Evolutionary conservation across 2,329 filamentous ascomycete species (phyloP).

Genomic region (Fusarium sp.): DNA sequence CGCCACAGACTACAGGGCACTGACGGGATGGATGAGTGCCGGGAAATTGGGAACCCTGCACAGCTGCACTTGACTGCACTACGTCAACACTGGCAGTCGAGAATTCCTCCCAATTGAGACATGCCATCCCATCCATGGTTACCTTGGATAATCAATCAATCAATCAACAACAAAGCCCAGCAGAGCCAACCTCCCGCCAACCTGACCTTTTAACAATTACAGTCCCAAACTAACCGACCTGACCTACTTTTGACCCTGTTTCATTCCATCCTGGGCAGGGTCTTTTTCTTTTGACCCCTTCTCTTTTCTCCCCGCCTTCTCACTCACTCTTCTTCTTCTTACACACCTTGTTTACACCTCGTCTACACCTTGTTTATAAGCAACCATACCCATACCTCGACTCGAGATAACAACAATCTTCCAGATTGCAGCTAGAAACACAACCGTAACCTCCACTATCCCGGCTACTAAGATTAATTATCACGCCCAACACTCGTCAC

Average conservation of each 20-base stretch:
- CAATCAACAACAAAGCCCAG: constrained; percentile 42
- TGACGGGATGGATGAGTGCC: no score
- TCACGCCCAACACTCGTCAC: not conserved
- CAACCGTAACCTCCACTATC: constrained; percentile 8
- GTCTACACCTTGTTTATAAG: not conserved
- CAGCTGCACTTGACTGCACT: constrained; percentile 6
- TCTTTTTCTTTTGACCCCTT: not conserved
- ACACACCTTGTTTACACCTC: constrained; percentile 5
- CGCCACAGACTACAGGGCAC: no score
- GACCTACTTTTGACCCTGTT: constrained; percentile 12
- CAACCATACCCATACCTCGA: no score
- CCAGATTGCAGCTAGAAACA: constrained; percentile 16
- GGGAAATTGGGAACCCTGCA: not conserved
- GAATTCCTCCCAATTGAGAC: constrained; percentile 7
- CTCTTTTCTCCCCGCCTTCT: not conserved
- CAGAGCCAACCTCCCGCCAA: constrained; percentile 39
- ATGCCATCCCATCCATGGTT: constrained; percentile 19
- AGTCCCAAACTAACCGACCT: constrained; percentile 4
- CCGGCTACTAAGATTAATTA: not conserved
- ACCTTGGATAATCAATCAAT: constrained; percentile 24
- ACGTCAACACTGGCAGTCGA: constrained; percentile 7
- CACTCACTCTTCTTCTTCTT: not conserved
- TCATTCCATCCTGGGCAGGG: constrained; percentile 38
- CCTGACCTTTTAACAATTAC: constrained; percentile 18
- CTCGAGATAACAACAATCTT: not conserved